Base-by-base conservation (phyloP, 495 filamentous ascomycete species). In the Tricharina praecox region DNA sequence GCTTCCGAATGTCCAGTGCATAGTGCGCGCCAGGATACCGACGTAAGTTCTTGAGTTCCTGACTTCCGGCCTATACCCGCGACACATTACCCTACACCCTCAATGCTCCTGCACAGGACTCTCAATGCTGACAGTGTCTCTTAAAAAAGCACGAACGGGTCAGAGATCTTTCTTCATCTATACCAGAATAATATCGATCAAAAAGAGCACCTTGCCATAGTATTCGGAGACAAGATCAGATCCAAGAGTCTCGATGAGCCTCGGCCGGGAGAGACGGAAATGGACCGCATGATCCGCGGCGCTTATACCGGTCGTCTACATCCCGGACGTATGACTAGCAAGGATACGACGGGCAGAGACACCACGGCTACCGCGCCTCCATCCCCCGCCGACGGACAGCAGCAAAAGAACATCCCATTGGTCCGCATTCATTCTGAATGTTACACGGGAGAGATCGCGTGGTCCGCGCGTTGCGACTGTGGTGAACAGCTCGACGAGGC, bases 401-500 rank as follows among this genome's bases (percentile, higher is more conserved):
- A n/a, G 38, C 54, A 7, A 2, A 45, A 35, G 7, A 30, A 10
- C 45, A 34, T 69, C 3, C 86, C 92, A 0, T 68, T 96, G 30
- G 87, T 96, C 13, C 73, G 90, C 46, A 96, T 99, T 63, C 90
- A 99, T 63, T 90, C 82, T 5, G 90, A 99, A 62, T 99, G 90
- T 68, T 99, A 99, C 63, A 99, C 90, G 0, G 90, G 90, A 11
- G 90, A 99, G 67, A 96, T 88, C 0, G 88, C 88, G 0, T 96
- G 90, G 90, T 93, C 84, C 0, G 88, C 92, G 20, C 76, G 90
- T 3, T 99, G 90, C 63, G 90, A 99, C 64, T 99, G 90, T 62
- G 90, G 90, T 23, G 92, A 96, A 64, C 90, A 99, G 62, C 69
- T 99, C 1, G 90, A 99, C 59, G 90, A 99, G 66, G 90, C 92